Evolutionary conservation across 352 stramenopile species (phyloP).

Genomic region (Globisporangium echinulatum): DNA sequence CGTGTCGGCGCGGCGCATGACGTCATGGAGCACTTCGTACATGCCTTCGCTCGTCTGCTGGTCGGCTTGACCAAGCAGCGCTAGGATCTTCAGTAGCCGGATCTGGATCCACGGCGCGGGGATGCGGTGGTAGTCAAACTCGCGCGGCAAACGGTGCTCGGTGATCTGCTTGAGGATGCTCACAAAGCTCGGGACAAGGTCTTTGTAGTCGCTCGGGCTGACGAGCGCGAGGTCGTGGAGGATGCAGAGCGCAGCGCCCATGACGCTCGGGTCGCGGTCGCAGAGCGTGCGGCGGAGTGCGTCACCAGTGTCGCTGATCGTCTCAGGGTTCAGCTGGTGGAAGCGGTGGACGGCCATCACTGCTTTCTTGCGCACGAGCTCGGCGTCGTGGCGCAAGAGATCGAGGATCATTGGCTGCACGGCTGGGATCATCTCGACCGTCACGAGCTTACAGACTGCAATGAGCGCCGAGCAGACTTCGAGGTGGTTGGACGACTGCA

Average conservation of each 20-base stretch:
- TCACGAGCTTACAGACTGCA: constrained; percentile 95
- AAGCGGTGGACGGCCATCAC: constrained; percentile 98
- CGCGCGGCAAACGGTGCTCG: constrained; percentile 96
- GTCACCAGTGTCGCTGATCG: constrained; percentile 85
- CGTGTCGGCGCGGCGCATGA: constrained; percentile 97
- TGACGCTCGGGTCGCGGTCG: constrained; percentile 98
- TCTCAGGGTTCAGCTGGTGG: constrained; percentile 96
- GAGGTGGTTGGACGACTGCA: constrained; percentile 88
- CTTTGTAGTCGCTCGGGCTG: constrained; percentile 94
- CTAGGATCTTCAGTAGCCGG: constrained; percentile 95
- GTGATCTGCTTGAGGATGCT: constrained; percentile 99
- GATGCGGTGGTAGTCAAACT: constrained; percentile 99
- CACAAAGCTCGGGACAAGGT: constrained; percentile 98
- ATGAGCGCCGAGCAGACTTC: constrained; percentile 95
- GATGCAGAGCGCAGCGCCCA: constrained; percentile 94
- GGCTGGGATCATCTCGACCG: constrained; percentile 97
- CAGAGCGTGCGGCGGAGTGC: constrained; percentile 95
- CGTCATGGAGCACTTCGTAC: constrained; percentile 99
- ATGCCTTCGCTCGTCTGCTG: constrained; percentile 95
- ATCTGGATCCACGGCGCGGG: constrained; percentile 99
- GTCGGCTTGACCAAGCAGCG: constrained; percentile 92
- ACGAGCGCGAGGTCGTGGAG: constrained; percentile 90
- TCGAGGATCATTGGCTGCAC: constrained; percentile 94
- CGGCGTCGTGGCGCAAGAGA: constrained; percentile 92
- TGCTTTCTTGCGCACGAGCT: constrained; percentile 98